These are phyloP conservation scores for Cenchrus americanus DNA, from an alignment of 176 grass and related monocot species.

Conservation along the genomic window DNA sequence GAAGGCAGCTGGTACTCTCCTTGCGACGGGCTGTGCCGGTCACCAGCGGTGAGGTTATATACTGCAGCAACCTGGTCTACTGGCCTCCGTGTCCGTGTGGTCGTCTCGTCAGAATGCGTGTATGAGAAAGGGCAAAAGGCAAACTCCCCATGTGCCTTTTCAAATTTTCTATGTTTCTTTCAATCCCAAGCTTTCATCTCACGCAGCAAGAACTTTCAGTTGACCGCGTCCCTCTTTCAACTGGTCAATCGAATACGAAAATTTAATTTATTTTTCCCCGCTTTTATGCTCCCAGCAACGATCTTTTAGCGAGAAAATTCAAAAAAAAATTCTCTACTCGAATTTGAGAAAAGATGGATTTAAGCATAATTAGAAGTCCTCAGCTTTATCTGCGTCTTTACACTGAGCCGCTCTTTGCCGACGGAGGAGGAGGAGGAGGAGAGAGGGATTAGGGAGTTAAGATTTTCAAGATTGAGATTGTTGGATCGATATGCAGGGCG, in stretches of 20 bases:
- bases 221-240: conserved; percentile 9
- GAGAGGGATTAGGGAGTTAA: no score
- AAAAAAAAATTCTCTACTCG: not conserved
- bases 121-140: not conserved
- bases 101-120: conserved; percentile 42
- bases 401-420: no score
- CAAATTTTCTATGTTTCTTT: not conserved
- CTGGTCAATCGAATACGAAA: not conserved
- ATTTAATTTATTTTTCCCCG: not conserved
- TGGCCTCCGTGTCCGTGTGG: conserved; percentile 24
- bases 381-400: no score
- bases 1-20: conserved; percentile 12
- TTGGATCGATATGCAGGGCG: no score
- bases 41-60: conserved; percentile 52
- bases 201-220: conserved; percentile 20
- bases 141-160: conserved; percentile 12
- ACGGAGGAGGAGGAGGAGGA: no score
- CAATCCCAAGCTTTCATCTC: not conserved
- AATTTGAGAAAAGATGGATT: no score
- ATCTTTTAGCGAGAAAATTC: not conserved
- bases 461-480: no score
- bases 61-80: conserved; percentile 19
- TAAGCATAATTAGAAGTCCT: no score
- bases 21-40: conserved; percentile 24
- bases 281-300: not conserved